These are phyloP conservation scores for Moesziomyces sp. DNA, from an alignment of 1,284 basidiomycete species.

Conservation along the genomic window DNA sequence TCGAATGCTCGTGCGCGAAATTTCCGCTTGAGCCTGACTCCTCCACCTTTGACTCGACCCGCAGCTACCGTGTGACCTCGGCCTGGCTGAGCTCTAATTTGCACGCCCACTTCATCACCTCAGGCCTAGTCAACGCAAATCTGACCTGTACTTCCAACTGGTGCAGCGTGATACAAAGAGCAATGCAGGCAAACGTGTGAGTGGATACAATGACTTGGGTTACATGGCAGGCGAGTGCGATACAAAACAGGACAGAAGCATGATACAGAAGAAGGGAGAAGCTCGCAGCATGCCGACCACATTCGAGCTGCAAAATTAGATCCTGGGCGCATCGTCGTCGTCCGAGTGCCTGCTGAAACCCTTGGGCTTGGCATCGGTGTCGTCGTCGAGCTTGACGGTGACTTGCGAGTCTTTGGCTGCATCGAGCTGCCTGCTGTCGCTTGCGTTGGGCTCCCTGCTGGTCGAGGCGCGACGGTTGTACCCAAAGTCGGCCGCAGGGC, in stretches of 20 bases:
- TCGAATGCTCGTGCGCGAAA: constrained; percentile 9
- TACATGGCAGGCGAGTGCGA: not conserved
- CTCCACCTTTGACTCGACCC: not conserved
- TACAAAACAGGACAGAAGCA: not conserved
- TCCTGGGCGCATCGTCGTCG: constrained; percentile 40
- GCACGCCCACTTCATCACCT: no score
- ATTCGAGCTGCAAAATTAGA: constrained; percentile 7
- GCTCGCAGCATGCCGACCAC: not conserved
- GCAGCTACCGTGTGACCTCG: no score
- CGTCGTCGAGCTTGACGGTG: constrained; percentile 37
- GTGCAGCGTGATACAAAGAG: no score
- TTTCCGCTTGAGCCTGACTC: not conserved
- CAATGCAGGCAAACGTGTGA: not conserved
- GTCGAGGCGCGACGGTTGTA: constrained; percentile 30
- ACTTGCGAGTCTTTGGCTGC: constrained; percentile 44
- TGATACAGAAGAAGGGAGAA: not conserved
- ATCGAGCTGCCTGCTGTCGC: constrained; percentile 21
- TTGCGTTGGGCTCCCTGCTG: constrained; percentile 26
- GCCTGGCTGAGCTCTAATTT: no score
- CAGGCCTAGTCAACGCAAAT: no score
- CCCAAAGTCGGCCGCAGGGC: constrained; percentile 21
- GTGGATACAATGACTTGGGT: not conserved
- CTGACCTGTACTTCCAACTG: no score
- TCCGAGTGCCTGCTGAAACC: constrained; percentile 13
- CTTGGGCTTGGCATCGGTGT: constrained; percentile 26